Evolutionary conservation across 164 flowering plant genomes (phyloP).

Genomic region (Platanus orientalis): DNA sequence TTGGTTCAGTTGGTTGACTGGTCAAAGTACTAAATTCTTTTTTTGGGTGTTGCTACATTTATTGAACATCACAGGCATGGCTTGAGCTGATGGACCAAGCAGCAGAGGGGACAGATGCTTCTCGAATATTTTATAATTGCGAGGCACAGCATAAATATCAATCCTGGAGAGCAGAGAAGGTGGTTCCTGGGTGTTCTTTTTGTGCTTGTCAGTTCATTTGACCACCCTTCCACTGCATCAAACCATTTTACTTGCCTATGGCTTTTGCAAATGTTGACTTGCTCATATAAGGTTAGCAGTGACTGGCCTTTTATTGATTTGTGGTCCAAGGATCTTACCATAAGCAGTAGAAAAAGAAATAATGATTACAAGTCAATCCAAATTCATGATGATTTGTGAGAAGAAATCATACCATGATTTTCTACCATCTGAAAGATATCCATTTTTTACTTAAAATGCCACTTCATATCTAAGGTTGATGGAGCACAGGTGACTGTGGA

Average conservation of each 20-base stretch:
- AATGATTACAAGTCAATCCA: too few relatives aligned
- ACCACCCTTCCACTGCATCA: neutral
- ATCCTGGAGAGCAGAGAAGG: constrained; percentile 96
- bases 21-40: neutral
- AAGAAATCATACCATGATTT: too few relatives aligned
- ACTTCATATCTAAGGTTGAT: too few relatives aligned
- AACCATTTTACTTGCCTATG: neutral
- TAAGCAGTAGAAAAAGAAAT: too few relatives aligned
- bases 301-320: too few relatives aligned
- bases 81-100: constrained; percentile 67
- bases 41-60: neutral
- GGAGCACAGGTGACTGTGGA: too few relatives aligned
- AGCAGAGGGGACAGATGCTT: constrained; percentile 40
- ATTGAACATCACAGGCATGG: constrained; percentile 61
- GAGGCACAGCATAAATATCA: constrained; percentile 88
- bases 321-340: too few relatives aligned
- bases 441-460: too few relatives aligned
- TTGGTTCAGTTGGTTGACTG: neutral
- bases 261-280: neutral
- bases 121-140: constrained; percentile 38
- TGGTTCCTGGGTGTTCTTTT: constrained; percentile 16
- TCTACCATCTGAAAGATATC: too few relatives aligned
- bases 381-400: too few relatives aligned
- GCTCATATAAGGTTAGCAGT: too few relatives aligned
- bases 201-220: neutral